Percentiles rank a stretch among this genome's conserved stretches.
Evolutionary conservation across 345 rosid genomes (phyloP).

Genomic region (Stellera chamaejasme): DNA sequence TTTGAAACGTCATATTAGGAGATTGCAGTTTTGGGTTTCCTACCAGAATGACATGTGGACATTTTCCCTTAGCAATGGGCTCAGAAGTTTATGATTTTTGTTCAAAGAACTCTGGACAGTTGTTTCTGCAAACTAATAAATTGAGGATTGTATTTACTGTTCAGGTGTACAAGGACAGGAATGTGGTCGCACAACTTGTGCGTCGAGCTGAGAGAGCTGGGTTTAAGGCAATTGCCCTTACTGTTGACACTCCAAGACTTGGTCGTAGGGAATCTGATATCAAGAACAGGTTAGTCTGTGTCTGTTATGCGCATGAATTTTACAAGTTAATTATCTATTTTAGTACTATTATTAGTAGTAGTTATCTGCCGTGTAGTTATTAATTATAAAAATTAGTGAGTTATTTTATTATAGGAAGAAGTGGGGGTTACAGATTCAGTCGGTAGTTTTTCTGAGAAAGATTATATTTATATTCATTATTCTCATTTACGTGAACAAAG

Average conservation of each 20-base stretch:
- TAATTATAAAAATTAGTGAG: no score
- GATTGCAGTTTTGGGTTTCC: not conserved
- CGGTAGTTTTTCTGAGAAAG: no score
- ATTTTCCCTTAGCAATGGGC: not conserved
- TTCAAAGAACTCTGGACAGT: not conserved
- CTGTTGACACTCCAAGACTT: conserved; percentile 93
- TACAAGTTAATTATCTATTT: no score
- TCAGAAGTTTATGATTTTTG: not conserved
- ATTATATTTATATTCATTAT: no score
- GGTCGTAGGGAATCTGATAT: conserved; percentile 96
- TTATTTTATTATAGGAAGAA: no score
- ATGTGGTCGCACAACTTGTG: conserved; percentile 75
- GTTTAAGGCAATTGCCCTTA: conserved; percentile 89
- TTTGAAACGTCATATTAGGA: not conserved
- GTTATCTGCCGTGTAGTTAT: no score
- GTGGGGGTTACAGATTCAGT: no score
- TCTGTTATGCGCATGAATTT: not conserved
- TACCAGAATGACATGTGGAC: not conserved
- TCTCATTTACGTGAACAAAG: no score
- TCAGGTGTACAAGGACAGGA: conserved; percentile 82
- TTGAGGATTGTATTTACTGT: conserved; percentile 1
- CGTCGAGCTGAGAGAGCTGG: conserved; percentile 92
- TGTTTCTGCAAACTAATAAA: not conserved
- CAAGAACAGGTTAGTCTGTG: conserved; percentile 66
- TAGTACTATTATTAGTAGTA: no score